Conservation (phyloP, 1,139 yeast genomes). For the Geotrichum europaeum region DNA sequence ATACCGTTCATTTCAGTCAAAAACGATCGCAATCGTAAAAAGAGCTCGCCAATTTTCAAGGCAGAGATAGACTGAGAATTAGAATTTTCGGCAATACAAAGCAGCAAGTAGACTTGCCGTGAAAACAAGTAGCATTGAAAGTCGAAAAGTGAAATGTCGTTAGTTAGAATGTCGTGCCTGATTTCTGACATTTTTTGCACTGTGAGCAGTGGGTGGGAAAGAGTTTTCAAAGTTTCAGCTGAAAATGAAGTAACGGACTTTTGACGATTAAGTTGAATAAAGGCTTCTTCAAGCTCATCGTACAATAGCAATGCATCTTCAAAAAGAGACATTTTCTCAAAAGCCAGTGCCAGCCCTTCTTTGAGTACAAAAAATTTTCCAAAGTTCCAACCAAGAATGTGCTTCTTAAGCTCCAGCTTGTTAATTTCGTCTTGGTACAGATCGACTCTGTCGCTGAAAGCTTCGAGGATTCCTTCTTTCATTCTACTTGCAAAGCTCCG, state of each 20-base stretch:
- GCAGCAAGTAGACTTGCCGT: constrained; percentile 37
- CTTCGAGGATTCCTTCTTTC: constrained; percentile 48
- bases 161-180: constrained; percentile 36
- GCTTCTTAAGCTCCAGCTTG: constrained; percentile 33
- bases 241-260: constrained; percentile 28
- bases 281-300: constrained; percentile 37
- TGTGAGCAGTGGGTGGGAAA: constrained; percentile 14
- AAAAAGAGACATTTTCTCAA: constrained; percentile 47
- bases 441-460: constrained; percentile 50
- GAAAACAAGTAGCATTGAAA: constrained; percentile 39
- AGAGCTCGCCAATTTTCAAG: constrained; percentile 30
- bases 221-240: constrained; percentile 30
- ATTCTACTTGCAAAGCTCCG: constrained; percentile 42
- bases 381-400: constrained; percentile 40
- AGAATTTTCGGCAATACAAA: constrained; percentile 29
- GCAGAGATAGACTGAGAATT: constrained; percentile 38
- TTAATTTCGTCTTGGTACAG: constrained; percentile 38
- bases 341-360: constrained; percentile 43
- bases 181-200: constrained; percentile 22
- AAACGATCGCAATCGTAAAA: constrained; percentile 36
- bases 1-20: constrained; percentile 39
- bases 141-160: constrained; percentile 39
- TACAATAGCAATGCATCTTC: constrained; percentile 54
- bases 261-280: constrained; percentile 24
- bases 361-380: constrained; percentile 42